Percentiles rank a stretch among this genome's conserved stretches.
Evolutionary conservation across 2,329 filamentous ascomycete genomes (phyloP).

Genomic region (Lachnellula hyalina): DNA sequence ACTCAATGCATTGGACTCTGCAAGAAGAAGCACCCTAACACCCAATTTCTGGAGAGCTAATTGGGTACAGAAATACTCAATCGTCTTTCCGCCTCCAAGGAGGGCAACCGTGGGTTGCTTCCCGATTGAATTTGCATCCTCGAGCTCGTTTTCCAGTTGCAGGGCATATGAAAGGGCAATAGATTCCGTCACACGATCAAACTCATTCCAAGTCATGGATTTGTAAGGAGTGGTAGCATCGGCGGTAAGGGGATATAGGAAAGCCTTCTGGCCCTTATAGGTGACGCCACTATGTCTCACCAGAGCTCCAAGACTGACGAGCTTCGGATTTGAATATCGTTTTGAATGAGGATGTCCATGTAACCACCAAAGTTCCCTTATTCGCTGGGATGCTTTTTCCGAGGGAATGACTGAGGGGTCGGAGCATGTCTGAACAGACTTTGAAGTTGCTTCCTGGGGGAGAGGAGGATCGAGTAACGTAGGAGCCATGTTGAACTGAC

Average conservation of each 20-base stretch:
- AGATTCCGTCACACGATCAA: constrained; percentile 23
- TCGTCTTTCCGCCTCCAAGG: constrained; percentile 25
- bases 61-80: constrained; percentile 30
- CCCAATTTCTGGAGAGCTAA: constrained; percentile 31
- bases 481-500: constrained; percentile 13
- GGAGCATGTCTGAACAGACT: constrained; percentile 18
- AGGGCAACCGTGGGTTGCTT: constrained; percentile 30
- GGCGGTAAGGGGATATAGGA: constrained; percentile 23
- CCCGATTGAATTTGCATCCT: constrained; percentile 18
- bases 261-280: constrained; percentile 24
- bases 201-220: constrained; percentile 27
- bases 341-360: constrained; percentile 30
- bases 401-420: constrained; percentile 26
- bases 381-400: constrained; percentile 19
- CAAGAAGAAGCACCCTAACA: constrained; percentile 28
- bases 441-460: background rate
- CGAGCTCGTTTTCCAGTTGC: constrained; percentile 21
- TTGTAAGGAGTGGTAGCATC: constrained; percentile 17
- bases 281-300: constrained; percentile 24
- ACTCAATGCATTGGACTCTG: constrained; percentile 26
- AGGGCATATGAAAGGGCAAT: constrained; percentile 24
- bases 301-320: constrained; percentile 28
- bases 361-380: constrained; percentile 28
- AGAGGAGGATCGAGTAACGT: constrained; percentile 16
- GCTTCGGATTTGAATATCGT: constrained; percentile 26